Conservation (phyloP, 2,329 filamentous ascomycete species). For the Xylaria sp. region DNA sequence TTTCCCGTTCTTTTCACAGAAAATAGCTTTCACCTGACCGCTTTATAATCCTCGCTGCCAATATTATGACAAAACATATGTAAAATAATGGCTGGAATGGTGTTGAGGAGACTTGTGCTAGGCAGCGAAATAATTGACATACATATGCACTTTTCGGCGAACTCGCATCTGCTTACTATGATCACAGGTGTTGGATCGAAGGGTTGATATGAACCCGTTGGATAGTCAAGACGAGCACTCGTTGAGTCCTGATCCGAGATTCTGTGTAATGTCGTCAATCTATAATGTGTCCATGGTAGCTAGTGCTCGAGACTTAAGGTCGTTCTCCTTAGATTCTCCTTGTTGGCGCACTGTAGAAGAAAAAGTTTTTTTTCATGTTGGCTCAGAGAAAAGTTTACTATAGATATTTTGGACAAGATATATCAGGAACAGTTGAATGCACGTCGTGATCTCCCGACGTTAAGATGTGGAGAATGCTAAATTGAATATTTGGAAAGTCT, state of each 20-base stretch:
- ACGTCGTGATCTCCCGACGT: neutral
- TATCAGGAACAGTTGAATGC: neutral
- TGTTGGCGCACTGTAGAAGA: no score
- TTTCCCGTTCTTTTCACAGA: neutral
- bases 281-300: no score
- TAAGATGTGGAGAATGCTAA: neutral
- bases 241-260: no score
- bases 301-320: neutral
- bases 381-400: neutral
- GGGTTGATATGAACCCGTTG: neutral
- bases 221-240: neutral
- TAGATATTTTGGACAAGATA: neutral
- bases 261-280: no score
- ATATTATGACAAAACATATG: conserved; percentile 10
- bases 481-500: neutral
- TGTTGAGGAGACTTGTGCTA: conserved; percentile 3
- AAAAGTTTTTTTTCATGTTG: neutral
- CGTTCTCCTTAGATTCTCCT: no score
- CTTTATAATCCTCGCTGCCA: conserved; percentile 1
- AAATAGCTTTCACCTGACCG: neutral
- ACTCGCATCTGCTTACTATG: neutral
- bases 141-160: no score
- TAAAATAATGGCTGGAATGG: neutral
- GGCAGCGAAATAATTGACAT: neutral
- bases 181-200: neutral